phyloP scores from a whole-genome alignment of 1,284 basidiomycete genomes.

The Prillingera fragicola region DNA sequence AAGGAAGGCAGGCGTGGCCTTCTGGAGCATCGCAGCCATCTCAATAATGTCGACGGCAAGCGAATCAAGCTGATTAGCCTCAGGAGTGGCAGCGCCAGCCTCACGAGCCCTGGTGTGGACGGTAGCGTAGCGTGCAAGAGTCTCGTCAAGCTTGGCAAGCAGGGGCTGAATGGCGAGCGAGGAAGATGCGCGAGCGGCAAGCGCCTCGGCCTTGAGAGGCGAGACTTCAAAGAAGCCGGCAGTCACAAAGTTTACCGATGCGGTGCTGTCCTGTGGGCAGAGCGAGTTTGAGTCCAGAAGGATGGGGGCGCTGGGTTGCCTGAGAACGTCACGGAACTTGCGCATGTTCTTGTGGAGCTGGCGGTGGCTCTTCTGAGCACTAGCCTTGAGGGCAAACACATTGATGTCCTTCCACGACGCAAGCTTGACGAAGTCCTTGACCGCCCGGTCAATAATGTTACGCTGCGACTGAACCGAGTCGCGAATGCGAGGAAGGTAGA shows the following conservation, averaged over 20 bases:
- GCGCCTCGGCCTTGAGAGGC: constrained; percentile 3
- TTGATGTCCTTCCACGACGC: constrained; percentile 99
- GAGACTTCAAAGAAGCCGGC: constrained; percentile 11
- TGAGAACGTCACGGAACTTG: constrained; percentile 84
- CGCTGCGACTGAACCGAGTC: constrained; percentile 59
- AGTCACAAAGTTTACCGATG: constrained; percentile 2
- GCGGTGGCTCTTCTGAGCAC: constrained; percentile 83
- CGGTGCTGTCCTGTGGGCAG: constrained; percentile 27
- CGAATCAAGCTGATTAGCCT: constrained; percentile 52
- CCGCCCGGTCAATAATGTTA: constrained; percentile 67
- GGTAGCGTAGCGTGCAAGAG: constrained; percentile 34
- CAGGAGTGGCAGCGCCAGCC: constrained; percentile 5
- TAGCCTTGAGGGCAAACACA: constrained; percentile 86
- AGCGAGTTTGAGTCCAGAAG: constrained; percentile 32
- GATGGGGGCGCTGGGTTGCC: constrained; percentile 59
- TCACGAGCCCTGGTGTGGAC: constrained; percentile 40
- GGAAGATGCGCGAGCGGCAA: constrained; percentile 12
- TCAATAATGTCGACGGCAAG: constrained; percentile 71
- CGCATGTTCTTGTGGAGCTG: constrained; percentile 87
- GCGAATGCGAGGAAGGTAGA: constrained; percentile 57
- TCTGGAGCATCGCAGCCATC: constrained; percentile 60
- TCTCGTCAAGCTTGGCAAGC: constrained; percentile 28
- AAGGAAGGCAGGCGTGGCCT: constrained; percentile 54
- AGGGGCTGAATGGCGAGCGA: constrained; percentile 13
- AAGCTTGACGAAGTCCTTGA: constrained; percentile 81